Conservation (phyloP, 106 monocot genomes). For the Platanthera guangdongensis region DNA sequence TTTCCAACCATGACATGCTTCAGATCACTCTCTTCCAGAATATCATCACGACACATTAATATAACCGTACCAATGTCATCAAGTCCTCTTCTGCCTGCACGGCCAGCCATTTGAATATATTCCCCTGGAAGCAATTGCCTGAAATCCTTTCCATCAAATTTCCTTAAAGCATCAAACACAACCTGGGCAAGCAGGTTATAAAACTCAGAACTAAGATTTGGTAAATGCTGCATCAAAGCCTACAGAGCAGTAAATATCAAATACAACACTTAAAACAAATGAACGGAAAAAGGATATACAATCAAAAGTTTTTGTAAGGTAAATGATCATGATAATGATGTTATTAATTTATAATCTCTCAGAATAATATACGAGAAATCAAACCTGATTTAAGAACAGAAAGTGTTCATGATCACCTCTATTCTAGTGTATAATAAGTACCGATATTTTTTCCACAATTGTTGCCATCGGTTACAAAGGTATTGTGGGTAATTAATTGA, state of each 20-base stretch:
- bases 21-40: conserved; percentile 78
- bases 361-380: not conserved
- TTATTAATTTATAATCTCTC: not conserved
- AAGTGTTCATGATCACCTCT: not conserved
- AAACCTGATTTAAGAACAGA: not conserved
- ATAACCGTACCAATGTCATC: conserved; percentile 92
- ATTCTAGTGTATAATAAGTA: not conserved
- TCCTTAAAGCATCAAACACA: conserved; percentile 81
- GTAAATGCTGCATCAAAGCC: not conserved
- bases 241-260: not conserved
- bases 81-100: conserved; percentile 90
- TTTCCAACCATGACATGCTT: conserved; percentile 81
- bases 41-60: conserved; percentile 90
- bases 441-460: no score
- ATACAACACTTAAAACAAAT: not conserved
- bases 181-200: conserved; percentile 30
- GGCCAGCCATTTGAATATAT: conserved; percentile 99
- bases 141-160: conserved; percentile 94
- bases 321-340: not conserved
- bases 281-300: not conserved
- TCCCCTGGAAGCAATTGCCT: conserved; percentile 84
- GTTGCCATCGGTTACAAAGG: no score
- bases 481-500: no score
- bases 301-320: not conserved
- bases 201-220: not conserved